Base-by-base conservation (phyloP, 1,284 basidiomycete genomes). In the Fomitopsis pinicola region DNA sequence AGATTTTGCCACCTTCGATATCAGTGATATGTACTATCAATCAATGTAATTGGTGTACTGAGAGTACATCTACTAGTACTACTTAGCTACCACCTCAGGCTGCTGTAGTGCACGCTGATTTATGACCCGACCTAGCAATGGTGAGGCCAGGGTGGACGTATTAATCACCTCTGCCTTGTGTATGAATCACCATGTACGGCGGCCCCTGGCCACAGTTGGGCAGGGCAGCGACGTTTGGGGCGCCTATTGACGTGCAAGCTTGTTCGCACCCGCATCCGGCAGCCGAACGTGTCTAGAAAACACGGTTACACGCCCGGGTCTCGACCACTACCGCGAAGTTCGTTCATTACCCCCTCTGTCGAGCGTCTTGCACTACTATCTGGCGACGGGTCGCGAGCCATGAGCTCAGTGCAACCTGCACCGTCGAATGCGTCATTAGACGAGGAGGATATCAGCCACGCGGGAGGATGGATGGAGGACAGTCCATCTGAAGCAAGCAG, bases 371-470 rank as follows among this genome's bases (percentile, higher is more conserved):
- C 22, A 54, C 12, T 19, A 53, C 35, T 40, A 14, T 54, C 35
- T 26, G 35, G 33, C 35, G 22, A 22, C 52, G 52, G 52, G 9
- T n/a, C 46, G 59, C 35, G 61, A 54, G 63, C 63, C 48, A 70
- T 68, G 67, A 64, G 65, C 60, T 62, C 68, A 36, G 74, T 68
- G 57, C 64, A 73, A 8, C 63, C 77, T 19, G 70, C 76, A 9
- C 78, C 78, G 5, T 68, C 76, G 56, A 73, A 78, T 22, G 72
- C 77, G 9, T 78, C 80, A 5, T 78, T 80, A 9, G 67, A 74
- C 22, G 81, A 81, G 59, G 80, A 82, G 57, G 82, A 83, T 61
- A 75, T 83, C 65, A 76, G 71, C 60, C 64, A 70, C 55, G 70
- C 72, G 22, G 70, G 69, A 58, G 72, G 66, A 67, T 79, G 74